Conservation (phyloP, 2,329 filamentous ascomycete species). For the Botrytis fabae region DNA sequence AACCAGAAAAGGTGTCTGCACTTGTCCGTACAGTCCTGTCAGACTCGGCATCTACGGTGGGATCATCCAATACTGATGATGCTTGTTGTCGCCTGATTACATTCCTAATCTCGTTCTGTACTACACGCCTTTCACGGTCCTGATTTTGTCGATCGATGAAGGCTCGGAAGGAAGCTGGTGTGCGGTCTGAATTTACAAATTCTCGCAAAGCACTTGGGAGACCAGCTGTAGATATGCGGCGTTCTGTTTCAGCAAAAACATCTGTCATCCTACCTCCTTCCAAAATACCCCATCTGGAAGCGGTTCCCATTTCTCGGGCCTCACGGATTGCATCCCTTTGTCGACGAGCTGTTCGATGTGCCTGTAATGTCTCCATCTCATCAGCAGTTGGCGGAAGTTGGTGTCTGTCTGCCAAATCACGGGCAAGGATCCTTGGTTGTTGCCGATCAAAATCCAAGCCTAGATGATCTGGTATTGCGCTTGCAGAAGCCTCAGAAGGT, state of each 20-base stretch:
- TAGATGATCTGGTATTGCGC: constrained; percentile 38
- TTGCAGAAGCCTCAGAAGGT: constrained; percentile 29
- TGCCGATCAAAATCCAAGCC: constrained; percentile 35
- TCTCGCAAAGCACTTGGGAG: constrained; percentile 38
- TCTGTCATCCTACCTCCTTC: constrained; percentile 29
- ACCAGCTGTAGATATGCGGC: constrained; percentile 32
- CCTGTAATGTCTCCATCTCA: constrained; percentile 58
- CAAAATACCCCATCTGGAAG: constrained; percentile 27
- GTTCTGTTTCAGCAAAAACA: constrained; percentile 25
- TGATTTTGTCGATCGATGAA: constrained; percentile 42
- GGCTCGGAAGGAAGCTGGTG: constrained; percentile 37
- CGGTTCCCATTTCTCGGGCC: constrained; percentile 28
- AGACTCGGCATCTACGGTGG: constrained; percentile 29
- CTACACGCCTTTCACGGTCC: constrained; percentile 37
- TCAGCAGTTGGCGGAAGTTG: constrained; percentile 55
- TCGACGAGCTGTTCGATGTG: constrained; percentile 55
- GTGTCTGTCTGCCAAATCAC: constrained; percentile 45
- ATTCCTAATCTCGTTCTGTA: constrained; percentile 33
- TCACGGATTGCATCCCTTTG: constrained; percentile 41
- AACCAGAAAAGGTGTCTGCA: constrained; percentile 34
- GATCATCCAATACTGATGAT: constrained; percentile 36
- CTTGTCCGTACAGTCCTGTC: constrained; percentile 24
- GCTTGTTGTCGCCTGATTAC: constrained; percentile 26
- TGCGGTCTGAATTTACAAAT: constrained; percentile 38
- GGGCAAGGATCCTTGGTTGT: constrained; percentile 34